Evolutionary conservation across 2,329 filamentous ascomycete genomes (phyloP).

Genomic region (Bipolaris gigantea): DNA sequence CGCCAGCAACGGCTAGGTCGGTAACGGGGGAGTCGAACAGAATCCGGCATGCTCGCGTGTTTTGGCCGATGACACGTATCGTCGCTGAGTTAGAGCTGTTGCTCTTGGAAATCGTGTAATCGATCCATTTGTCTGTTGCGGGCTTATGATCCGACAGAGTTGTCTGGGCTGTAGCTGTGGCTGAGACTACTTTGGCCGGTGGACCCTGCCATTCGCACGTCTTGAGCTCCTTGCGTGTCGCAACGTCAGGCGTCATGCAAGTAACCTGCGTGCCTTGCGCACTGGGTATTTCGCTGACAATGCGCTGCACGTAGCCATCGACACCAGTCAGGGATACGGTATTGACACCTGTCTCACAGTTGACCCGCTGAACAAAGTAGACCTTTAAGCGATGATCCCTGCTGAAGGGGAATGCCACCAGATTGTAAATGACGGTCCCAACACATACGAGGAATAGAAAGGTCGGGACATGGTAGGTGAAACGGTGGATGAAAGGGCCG

Average conservation of each 20-base stretch:
- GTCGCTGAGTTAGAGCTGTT: constrained; percentile 57
- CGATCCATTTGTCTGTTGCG: constrained; percentile 58
- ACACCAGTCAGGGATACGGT: constrained; percentile 57
- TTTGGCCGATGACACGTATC: constrained; percentile 68
- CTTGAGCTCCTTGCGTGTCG: constrained; percentile 55
- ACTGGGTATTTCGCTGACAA: constrained; percentile 71
- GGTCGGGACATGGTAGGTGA: constrained; percentile 78
- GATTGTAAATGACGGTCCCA: constrained; percentile 81
- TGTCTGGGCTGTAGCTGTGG: constrained; percentile 31
- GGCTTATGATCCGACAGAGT: constrained; percentile 31
- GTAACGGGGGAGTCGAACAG: constrained; percentile 69
- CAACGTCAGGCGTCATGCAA: constrained; percentile 46
- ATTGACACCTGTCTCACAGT: constrained; percentile 72
- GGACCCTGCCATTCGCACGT: constrained; percentile 74
- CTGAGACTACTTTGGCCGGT: constrained; percentile 63
- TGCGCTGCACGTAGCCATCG: constrained; percentile 49
- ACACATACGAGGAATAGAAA: constrained; percentile 73
- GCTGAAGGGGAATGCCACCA: constrained; percentile 87
- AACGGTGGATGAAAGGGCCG: constrained; percentile 82
- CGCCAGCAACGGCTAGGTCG: constrained; percentile 65
- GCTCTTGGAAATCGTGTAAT: constrained; percentile 60
- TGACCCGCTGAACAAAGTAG: constrained; percentile 80
- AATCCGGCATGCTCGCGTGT: constrained; percentile 79
- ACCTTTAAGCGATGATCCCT: constrained; percentile 77
- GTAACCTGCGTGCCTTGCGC: constrained; percentile 60